Evolutionary conservation across 208 protist species (phyloP).

Genomic region (Trypanosoma rangeli): DNA sequence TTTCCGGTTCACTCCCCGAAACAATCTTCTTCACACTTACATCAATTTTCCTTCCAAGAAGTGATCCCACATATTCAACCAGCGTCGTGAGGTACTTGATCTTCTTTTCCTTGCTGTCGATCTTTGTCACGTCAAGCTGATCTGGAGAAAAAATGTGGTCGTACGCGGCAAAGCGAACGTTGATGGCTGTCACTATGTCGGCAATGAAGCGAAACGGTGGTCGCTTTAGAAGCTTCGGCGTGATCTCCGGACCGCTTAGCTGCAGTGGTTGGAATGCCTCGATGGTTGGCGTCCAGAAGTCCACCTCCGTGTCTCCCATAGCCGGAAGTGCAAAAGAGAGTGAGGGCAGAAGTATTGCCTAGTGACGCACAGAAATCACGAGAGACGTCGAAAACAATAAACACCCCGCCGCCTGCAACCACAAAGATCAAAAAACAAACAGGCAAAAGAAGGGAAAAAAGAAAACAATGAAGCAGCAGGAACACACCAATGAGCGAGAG

Average conservation of each 20-base stretch:
- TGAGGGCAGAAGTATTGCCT: constrained; percentile 5
- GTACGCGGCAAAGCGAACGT: constrained; percentile 70
- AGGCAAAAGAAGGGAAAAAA: not conserved
- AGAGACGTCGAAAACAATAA: too few relatives aligned
- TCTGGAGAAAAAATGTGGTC: constrained; percentile 62
- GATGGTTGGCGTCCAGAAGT: constrained; percentile 83
- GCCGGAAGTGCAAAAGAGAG: not conserved
- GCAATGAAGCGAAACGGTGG: constrained; percentile 92
- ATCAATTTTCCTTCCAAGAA: constrained; percentile 72
- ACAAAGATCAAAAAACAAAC: not conserved
- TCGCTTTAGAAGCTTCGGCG: constrained; percentile 78
- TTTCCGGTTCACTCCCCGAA: constrained; percentile 83
- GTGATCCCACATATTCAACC: constrained; percentile 63
- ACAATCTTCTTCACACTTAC: constrained; percentile 89
- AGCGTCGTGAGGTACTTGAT: constrained; percentile 76
- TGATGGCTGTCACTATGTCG: constrained; percentile 81
- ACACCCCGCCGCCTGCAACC: too few relatives aligned
- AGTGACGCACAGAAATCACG: too few relatives aligned
- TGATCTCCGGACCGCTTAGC: constrained; percentile 68
- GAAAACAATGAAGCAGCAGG: not conserved
- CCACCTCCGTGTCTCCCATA: constrained; percentile 28
- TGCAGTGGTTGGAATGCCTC: constrained; percentile 74
- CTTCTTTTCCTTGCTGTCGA: constrained; percentile 90
- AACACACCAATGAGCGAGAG: not conserved
- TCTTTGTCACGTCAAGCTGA: constrained; percentile 44